phyloP scores from a whole-genome alignment of 306 rosid genomes.

The Geum urbanum region DNA sequence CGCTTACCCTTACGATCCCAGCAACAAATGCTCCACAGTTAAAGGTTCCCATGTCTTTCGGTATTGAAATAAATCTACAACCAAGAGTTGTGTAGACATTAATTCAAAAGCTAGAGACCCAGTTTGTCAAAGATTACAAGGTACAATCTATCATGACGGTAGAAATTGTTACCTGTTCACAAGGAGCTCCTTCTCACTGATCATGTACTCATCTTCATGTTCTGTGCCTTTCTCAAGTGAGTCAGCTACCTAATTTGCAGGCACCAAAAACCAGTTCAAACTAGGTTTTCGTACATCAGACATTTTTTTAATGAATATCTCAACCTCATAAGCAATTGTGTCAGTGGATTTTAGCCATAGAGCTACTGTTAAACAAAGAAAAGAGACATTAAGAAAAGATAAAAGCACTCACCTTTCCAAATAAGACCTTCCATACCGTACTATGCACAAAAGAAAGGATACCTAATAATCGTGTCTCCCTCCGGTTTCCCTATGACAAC shows the following conservation, averaged over 20 bases:
- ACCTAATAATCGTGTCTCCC: slow-evolving; percentile 87
- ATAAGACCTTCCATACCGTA: slow-evolving; percentile 96
- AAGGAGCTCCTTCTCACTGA: slow-evolving; percentile 95
- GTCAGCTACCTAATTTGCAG: slow-evolving; percentile 72
- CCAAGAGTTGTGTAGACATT: slow-evolving; percentile 18
- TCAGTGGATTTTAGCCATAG: not conserved
- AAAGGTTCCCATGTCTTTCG: slow-evolving; percentile 98
- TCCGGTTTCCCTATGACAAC: slow-evolving; percentile 77
- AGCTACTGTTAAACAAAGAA: not conserved
- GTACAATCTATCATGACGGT: not conserved
- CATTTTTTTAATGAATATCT: not conserved
- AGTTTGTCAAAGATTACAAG: not conserved
- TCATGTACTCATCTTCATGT: slow-evolving; percentile 99
- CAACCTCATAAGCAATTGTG: not conserved
- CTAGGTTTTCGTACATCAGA: slow-evolving; percentile 3
- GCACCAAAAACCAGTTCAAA: slow-evolving; percentile 22
- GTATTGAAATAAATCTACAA: slow-evolving; percentile 85
- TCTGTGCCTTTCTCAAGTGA: slow-evolving; percentile 99
- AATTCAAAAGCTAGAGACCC: slow-evolving; percentile 10
- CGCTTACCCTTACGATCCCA: slow-evolving; percentile 88
- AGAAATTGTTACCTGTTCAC: slow-evolving; percentile 68
- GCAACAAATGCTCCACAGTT: slow-evolving; percentile 98
- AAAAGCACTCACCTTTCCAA: slow-evolving; percentile 71
- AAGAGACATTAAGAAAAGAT: not conserved
- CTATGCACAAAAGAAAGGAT: slow-evolving; percentile 94